phyloP scores from a whole-genome alignment of 371 early-diverging fungal genomes.

The Mortierella sp. region DNA sequence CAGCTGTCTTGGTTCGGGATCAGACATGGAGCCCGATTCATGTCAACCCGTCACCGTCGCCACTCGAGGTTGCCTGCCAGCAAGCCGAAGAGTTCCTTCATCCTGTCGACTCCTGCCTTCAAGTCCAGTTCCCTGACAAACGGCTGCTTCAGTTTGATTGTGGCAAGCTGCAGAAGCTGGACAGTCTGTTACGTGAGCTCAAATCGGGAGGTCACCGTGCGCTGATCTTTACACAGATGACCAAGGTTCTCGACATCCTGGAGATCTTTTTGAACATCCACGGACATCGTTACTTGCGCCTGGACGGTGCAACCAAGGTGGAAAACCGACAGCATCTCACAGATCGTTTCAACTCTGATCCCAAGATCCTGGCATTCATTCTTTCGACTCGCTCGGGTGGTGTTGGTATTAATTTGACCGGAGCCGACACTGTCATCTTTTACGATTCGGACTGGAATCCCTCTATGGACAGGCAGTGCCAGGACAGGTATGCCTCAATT shows the following conservation, averaged over 20 bases:
- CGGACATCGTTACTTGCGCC: conserved; percentile 87
- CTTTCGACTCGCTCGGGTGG: conserved; percentile 96
- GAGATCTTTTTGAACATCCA: conserved; percentile 95
- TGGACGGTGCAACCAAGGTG: conserved; percentile 90
- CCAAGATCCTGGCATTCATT: conserved; percentile 89
- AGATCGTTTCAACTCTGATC: conserved; percentile 90
- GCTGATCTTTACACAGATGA: conserved; percentile 99
- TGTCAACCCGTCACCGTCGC: conserved; percentile 18
- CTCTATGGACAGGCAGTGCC: conserved; percentile 82
- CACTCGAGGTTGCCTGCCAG: conserved; percentile 14
- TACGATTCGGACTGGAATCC: conserved; percentile 99
- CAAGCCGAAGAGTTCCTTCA: conserved; percentile 65
- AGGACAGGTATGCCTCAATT: conserved; percentile 57
- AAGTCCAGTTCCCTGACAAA: conserved; percentile 89
- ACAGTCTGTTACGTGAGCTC: conserved; percentile 81
- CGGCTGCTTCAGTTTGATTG: conserved; percentile 90
- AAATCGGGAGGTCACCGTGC: conserved; percentile 87
- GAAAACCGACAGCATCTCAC: conserved; percentile 90
- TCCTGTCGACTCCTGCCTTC: conserved; percentile 70
- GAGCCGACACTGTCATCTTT: conserved; percentile 96
- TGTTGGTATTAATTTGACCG: conserved; percentile 97
- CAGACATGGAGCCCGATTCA: conserved; percentile 36
- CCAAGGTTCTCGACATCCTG: conserved; percentile 95
- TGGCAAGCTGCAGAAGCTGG: conserved; percentile 90
- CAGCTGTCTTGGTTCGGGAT: conserved; percentile 64